A percentile compares a stretch with the other conserved stretches of the same genome.
phyloP scores from a whole-genome alignment of 2,329 filamentous ascomycete species.

The Hirsutella minnesotensis region DNA sequence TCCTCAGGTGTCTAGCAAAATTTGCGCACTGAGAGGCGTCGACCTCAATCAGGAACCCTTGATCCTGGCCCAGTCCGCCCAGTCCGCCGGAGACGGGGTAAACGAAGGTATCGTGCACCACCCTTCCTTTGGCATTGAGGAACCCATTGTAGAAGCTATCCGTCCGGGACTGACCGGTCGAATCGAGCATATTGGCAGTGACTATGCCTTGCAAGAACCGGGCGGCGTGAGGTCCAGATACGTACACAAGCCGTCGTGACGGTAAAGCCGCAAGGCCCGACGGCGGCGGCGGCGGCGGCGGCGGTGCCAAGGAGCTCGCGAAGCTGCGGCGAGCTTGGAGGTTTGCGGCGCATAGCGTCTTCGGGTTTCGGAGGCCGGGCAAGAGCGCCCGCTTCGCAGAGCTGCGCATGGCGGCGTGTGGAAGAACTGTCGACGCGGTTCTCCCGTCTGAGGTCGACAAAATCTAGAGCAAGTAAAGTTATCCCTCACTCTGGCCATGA shows the following conservation, averaged over 20 bases:
- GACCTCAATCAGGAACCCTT: conserved; percentile 62
- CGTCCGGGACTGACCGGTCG: conserved; percentile 20
- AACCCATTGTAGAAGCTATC: conserved; percentile 70
- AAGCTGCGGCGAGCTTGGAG: conserved; percentile 20
- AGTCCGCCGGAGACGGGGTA: conserved; percentile 46
- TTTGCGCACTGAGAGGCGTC: conserved; percentile 53
- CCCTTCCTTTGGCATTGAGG: conserved; percentile 70
- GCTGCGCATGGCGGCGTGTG: conserved; percentile 10
- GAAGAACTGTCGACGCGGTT: not conserved
- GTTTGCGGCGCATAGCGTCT: conserved; percentile 18
- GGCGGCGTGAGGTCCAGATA: conserved; percentile 67
- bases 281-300: conserved; percentile 28
- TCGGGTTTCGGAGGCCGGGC: not conserved
- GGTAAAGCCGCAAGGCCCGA: conserved; percentile 44
- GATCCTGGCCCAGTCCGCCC: conserved; percentile 12
- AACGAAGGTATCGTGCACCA: conserved; percentile 83
- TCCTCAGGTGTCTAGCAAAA: conserved; percentile 62
- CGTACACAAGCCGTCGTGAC: conserved; percentile 67
- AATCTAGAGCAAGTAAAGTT: no score
- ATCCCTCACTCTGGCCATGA: no score
- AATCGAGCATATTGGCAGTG: conserved; percentile 44
- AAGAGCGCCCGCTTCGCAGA: conserved; percentile 9
- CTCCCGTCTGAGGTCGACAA: not conserved
- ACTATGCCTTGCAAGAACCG: conserved; percentile 83
- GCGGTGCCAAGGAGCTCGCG: conserved; percentile 12